Base-by-base conservation (phyloP, 2,329 filamentous ascomycete species). In the Alternaria angustiovoidea region DNA sequence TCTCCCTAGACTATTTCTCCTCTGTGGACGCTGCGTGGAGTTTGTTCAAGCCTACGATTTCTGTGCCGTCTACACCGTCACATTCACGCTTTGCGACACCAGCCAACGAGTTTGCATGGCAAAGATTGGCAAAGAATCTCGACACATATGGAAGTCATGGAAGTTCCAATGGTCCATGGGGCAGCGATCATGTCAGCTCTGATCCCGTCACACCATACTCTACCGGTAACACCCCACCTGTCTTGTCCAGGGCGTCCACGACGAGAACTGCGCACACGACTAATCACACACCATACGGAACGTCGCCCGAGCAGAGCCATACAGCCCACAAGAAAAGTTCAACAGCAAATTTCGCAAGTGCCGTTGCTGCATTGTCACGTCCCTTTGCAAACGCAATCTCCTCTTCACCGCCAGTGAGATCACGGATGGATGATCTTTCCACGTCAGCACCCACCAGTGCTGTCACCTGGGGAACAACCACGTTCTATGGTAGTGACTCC, bases 121-220 rank as follows among this genome's bases (percentile, higher is more conserved):
- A 76, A 48, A 66, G 64, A n/a, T 54, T 73, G 22, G 62, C 65
- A 14, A 76, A 70, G 57, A 68, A 65, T 18, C 59, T 78, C 9
- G 77, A 75, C 48, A 77, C 74, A 0, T 84, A 83, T 60, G 82
- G 82, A 26, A 85, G 84, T 28, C 80, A 80, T 56, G 80, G 80
- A 8, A 86, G 84, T 8, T 84, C 82, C 4, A 81, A 82, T 54
- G 85, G 84, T 41, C 78, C 80, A 4, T 84, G 82, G 81, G 80
- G 81, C 24, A 79, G 75, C 61, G 78, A 80, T 47, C 66, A 66
- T 4, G 43, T 73, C 18, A 73, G 70, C 6, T 80, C 79, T 46
- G 82, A 83, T 49, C 81, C 83, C 3, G 80, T 82, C 3, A 84
- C 83, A 3, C 81, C 85, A 2, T 82, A 82, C 65, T 86, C 84